Evolutionary conservation across 176 grass and related monocot species (phyloP).

Genomic region (bread wheat (Triticum aestivum)): IWGSC_CS_RefSeq_v2.1 NC_057800.1:533482721-533483220

Average conservation of each 20-base stretch:
- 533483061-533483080: neutral
- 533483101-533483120: slow-evolving; percentile 23
- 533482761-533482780: too few species aligned
- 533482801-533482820: neutral
- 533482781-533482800: too few species aligned
- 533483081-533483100: slow-evolving; percentile 9
- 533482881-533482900: slow-evolving; percentile 7
- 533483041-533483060: slow-evolving; percentile 23
- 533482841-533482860: neutral
- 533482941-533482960: neutral
- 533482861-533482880: neutral
- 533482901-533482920: slow-evolving; percentile 54
- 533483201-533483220: slow-evolving; percentile 57
- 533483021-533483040: neutral
- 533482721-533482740: too few species aligned
- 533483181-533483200: neutral
- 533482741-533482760: too few species aligned
- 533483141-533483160: neutral
- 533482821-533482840: neutral
- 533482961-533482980: slow-evolving; percentile 27
- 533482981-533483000: slow-evolving; percentile 14
- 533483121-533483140: neutral
- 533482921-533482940: slow-evolving; percentile 31
- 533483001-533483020: neutral
- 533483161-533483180: neutral